Percentiles rank a stretch among this genome's conserved stretches.
phyloP scores from a whole-genome alignment of 768 basidiomycete genomes.

The Stropharia rugosoannulata region DNA sequence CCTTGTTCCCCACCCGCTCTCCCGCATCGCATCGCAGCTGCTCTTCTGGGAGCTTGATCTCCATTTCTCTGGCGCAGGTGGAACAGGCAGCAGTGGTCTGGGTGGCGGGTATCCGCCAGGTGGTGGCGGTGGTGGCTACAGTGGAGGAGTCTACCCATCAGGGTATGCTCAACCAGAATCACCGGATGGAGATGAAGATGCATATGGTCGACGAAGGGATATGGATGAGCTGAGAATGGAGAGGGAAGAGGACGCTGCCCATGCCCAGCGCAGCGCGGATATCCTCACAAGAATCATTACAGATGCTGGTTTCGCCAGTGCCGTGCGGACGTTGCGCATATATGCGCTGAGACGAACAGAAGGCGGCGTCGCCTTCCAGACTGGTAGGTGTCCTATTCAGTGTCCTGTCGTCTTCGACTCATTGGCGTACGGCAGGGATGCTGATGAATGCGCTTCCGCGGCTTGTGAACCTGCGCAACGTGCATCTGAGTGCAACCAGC shows the following conservation, averaged over 20 bases:
- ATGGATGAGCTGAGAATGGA: slow-evolving; percentile 6
- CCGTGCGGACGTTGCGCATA: slow-evolving; percentile 57
- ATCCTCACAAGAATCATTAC: slow-evolving; percentile 67
- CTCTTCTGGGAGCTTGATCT: slow-evolving; percentile 66
- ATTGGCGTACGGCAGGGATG: slow-evolving; percentile 45
- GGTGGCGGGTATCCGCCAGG: neutral
- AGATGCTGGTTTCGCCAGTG: slow-evolving; percentile 55
- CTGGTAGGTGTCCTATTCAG: slow-evolving; percentile 36
- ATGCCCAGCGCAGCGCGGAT: slow-evolving; percentile 68
- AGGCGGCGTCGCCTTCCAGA: slow-evolving; percentile 61
- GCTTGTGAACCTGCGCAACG: slow-evolving; percentile 54
- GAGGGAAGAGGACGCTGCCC: slow-evolving; percentile 43
- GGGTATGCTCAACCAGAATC: too few species aligned
- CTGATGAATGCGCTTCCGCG: slow-evolving; percentile 68
- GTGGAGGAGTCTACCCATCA: neutral
- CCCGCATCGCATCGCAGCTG: slow-evolving; percentile 66
- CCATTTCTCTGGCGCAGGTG: slow-evolving; percentile 45
- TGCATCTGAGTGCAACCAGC: slow-evolving; percentile 57
- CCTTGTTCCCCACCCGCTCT: slow-evolving; percentile 63
- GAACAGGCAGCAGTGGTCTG: neutral
- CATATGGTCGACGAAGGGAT: neutral
- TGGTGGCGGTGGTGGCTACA: neutral
- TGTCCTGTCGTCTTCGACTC: neutral
- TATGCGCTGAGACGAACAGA: slow-evolving; percentile 51
- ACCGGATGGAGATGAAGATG: too few species aligned